Evolutionary conservation across 352 stramenopile genomes (phyloP).

Genomic region (Phytophthora pinifolia): DNA sequence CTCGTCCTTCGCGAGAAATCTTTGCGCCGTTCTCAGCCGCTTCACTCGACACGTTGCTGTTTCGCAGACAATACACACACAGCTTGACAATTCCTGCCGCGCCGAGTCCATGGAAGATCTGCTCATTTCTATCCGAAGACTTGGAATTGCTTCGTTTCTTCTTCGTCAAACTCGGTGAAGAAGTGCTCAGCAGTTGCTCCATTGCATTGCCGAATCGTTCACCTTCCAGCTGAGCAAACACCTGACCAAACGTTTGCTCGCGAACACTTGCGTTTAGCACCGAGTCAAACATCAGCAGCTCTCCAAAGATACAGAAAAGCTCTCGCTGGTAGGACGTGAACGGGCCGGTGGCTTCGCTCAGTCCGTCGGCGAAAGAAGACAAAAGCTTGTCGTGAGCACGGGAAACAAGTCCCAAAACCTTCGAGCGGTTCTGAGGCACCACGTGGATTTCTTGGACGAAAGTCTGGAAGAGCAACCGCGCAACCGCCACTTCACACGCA

Average conservation of each 20-base stretch:
- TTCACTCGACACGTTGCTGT: constrained; percentile 1
- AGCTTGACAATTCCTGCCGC: constrained; percentile 76
- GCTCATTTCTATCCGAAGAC: neutral
- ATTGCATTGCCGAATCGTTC: constrained; percentile 39
- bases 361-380: constrained; percentile 26
- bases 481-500: constrained; percentile 40
- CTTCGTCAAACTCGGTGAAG: constrained; percentile 9
- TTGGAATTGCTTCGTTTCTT: constrained; percentile 19
- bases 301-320: constrained; percentile 71
- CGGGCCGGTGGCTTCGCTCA: constrained; percentile 11
- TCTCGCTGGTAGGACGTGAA: constrained; percentile 59
- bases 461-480: constrained; percentile 70
- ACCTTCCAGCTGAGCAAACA: constrained; percentile 45
- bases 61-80: constrained; percentile 62
- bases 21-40: neutral
- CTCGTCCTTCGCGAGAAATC: constrained; percentile 14
- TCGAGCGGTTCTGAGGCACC: constrained; percentile 67
- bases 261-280: constrained; percentile 38
- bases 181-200: constrained; percentile 35
- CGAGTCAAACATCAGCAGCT: constrained; percentile 74
- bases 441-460: constrained; percentile 86
- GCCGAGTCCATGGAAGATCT: constrained; percentile 22
- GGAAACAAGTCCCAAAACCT: constrained; percentile 49
- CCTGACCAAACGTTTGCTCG: constrained; percentile 46
- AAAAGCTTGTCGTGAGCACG: constrained; percentile 61